Percentiles rank a stretch among this genome's conserved stretches.
Conservation (phyloP, 352 stramenopile genomes). For the Globisporangium spinosum region DNA sequence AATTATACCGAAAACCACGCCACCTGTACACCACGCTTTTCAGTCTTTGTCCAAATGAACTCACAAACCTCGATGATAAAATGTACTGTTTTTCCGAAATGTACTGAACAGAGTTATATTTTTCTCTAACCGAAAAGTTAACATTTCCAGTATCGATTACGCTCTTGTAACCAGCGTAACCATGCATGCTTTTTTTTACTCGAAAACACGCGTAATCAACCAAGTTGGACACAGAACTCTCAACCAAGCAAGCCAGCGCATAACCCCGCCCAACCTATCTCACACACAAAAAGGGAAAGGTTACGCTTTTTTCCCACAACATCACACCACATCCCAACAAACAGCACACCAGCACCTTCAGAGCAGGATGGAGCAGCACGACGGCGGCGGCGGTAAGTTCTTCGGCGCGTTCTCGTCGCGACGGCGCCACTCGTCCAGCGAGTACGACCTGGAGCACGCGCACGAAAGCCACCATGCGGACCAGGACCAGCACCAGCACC, state of each 20-base stretch:
- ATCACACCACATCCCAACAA: background rate
- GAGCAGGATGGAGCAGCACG: background rate
- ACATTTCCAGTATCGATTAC: background rate
- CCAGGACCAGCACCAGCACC: background rate
- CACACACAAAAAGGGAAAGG: background rate
- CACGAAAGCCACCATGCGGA: background rate
- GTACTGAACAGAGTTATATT: too few species aligned
- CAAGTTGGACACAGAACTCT: background rate
- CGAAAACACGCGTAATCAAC: background rate
- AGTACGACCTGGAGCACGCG: background rate
- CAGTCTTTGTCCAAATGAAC: too few species aligned
- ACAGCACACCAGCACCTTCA: background rate
- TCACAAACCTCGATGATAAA: too few species aligned
- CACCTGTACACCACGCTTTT: too few species aligned
- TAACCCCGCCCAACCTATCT: background rate
- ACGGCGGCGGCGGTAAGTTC: background rate
- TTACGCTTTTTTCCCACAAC: background rate
- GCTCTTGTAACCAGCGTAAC: background rate
- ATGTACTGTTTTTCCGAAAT: too few species aligned
- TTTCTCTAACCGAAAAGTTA: too few species aligned
- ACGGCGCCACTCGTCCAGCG: background rate
- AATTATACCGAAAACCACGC: too few species aligned
- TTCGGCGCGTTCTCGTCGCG: background rate
- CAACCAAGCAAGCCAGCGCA: background rate
- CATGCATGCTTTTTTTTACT: background rate